Percentiles rank a stretch among this genome's conserved stretches.
phyloP scores from a whole-genome alignment of 345 rosid genomes.

The Acer saccharum region DNA sequence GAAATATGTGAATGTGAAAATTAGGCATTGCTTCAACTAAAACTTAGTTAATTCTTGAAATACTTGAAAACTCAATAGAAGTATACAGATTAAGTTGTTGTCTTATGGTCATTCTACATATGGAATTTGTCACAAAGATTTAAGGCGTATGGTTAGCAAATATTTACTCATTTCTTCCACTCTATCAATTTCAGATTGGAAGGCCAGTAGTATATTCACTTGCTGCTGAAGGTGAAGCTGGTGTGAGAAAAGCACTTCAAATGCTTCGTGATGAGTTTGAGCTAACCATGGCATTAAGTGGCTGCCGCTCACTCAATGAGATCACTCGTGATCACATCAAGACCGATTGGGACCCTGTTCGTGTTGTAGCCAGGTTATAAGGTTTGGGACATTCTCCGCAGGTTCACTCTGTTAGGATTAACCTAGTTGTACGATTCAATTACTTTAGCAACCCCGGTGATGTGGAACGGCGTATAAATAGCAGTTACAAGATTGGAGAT shows the following conservation, averaged over 20 bases:
- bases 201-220: conserved; percentile 83
- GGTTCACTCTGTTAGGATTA: not conserved
- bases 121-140: not conserved
- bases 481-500: not conserved
- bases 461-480: not conserved
- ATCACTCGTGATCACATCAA: conserved; percentile 70
- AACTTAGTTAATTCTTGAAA: too few species aligned
- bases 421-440: not conserved
- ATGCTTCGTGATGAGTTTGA: conserved; percentile 87
- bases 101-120: not conserved
- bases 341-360: conserved; percentile 72
- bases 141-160: not conserved
- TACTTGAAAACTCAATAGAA: too few species aligned
- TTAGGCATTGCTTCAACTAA: too few species aligned
- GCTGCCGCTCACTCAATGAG: conserved; percentile 83
- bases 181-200: conserved; percentile 58
- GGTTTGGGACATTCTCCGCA: not conserved
- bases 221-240: conserved; percentile 81
- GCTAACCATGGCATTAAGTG: conserved; percentile 88
- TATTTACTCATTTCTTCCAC: not conserved
- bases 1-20: not conserved
- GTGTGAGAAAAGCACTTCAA: conserved; percentile 65
- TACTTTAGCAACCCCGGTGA: not conserved
- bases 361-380: conserved; percentile 44
- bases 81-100: not conserved